phyloP scores from a whole-genome alignment of 768 basidiomycete species.

The Filobasidium wieringae region DNA sequence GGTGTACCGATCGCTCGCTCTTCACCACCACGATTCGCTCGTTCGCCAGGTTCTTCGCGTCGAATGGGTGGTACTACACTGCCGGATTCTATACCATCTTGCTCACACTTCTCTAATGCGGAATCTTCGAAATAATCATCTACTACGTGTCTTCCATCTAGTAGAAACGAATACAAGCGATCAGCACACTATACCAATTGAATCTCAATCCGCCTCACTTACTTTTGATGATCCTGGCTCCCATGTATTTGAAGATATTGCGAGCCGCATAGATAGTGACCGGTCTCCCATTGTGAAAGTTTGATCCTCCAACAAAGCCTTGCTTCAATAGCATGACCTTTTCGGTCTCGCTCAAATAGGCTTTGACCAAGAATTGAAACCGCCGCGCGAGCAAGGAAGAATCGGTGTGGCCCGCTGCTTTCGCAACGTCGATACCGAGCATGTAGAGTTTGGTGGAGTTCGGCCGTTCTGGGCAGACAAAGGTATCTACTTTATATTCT shows the following conservation, averaged over 20 bases:
- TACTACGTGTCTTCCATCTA: constrained; percentile 81
- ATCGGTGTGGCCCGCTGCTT: constrained; percentile 89
- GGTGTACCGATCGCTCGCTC: constrained; percentile 47
- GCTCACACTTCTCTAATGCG: constrained; percentile 59
- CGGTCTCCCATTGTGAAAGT: background rate
- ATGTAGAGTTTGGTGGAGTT: constrained; percentile 78
- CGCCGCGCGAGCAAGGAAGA: constrained; percentile 96
- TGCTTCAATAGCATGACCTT: constrained; percentile 83
- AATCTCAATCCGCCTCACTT: constrained; percentile 25
- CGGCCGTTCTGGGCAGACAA: constrained; percentile 62
- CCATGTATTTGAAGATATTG: constrained; percentile 88
- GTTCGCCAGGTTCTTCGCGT: constrained; percentile 41
- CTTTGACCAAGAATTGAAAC: constrained; percentile 78
- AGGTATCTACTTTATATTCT: constrained; percentile 77
- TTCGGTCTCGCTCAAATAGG: constrained; percentile 76
- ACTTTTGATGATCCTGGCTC: constrained; percentile 81
- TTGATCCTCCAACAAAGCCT: constrained; percentile 47
- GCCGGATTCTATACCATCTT: constrained; percentile 70
- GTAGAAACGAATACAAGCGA: background rate
- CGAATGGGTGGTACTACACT: constrained; percentile 49
- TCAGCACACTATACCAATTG: background rate
- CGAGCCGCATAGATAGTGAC: constrained; percentile 87
- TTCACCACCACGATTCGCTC: constrained; percentile 17
- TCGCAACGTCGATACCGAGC: constrained; percentile 94
- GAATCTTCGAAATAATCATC: constrained; percentile 96